These are phyloP conservation scores for Polytrichum formosum DNA, from an alignment of 225 moss, liverwort and hornwort species.

Conservation along the genomic window DNA sequence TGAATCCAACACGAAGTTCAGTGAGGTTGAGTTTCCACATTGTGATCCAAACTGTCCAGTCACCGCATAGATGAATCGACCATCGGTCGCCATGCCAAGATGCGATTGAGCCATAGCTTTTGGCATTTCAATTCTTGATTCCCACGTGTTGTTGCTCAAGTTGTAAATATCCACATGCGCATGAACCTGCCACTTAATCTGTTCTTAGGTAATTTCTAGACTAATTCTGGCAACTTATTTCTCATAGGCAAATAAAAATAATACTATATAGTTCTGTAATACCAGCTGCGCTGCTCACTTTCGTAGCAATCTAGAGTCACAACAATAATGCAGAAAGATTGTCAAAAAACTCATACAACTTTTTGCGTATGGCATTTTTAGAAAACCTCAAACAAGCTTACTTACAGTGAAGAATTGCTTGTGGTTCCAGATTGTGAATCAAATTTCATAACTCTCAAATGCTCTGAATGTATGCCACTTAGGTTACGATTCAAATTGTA, in stretches of 20 bases:
- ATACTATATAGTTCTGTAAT: neutral
- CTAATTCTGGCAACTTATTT: neutral
- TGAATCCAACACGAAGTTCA: slow-evolving; percentile 47
- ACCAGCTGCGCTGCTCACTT: neutral
- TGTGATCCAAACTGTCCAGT: slow-evolving; percentile 50
- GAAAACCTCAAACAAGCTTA: too few species aligned
- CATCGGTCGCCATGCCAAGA: slow-evolving; percentile 48
- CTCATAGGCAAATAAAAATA: neutral
- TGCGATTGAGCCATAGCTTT: slow-evolving; percentile 54
- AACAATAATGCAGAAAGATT: too few species aligned
- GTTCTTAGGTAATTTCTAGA: too few species aligned
- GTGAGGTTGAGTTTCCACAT: slow-evolving; percentile 34
- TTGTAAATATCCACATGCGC: slow-evolving; percentile 56
- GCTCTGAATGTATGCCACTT: too few species aligned
- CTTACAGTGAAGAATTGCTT: too few species aligned
- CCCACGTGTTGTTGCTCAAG: slow-evolving; percentile 39
- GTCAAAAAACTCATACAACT: too few species aligned
- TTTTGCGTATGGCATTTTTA: too few species aligned
- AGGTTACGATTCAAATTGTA: too few species aligned
- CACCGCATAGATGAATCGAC: slow-evolving; percentile 44
- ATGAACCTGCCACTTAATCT: slow-evolving; percentile 35
- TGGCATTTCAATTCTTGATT: slow-evolving; percentile 36
- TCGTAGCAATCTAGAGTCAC: neutral
- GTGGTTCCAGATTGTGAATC: too few species aligned
- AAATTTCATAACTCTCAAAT: too few species aligned